Percentiles rank a stretch among this genome's conserved stretches.
Evolutionary conservation across 2,329 filamentous ascomycete genomes (phyloP).

Genomic region (Emericellopsis atlantica): DNA sequence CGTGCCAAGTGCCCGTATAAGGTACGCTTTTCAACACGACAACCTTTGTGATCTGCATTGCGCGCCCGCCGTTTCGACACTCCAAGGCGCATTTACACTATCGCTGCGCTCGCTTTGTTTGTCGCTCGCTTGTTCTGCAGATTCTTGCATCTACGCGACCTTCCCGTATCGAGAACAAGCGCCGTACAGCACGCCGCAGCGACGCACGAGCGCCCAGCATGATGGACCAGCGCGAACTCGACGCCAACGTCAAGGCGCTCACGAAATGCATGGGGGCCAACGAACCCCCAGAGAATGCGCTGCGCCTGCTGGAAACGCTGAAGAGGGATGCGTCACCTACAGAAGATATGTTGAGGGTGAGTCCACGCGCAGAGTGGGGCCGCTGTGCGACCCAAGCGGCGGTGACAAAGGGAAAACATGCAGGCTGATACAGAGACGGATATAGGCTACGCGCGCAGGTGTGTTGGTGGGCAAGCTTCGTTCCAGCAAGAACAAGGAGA

Average conservation of each 20-base stretch:
- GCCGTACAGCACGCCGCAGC: too few relatives aligned
- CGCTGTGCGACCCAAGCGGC: too few relatives aligned
- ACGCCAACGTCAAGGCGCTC: constrained; percentile 64
- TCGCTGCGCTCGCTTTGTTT: too few relatives aligned
- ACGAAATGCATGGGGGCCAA: constrained; percentile 65
- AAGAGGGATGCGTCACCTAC: constrained; percentile 72
- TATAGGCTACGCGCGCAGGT: constrained; percentile 73
- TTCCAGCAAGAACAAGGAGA: constrained; percentile 67
- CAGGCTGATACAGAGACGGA: not conserved
- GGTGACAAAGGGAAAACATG: not conserved
- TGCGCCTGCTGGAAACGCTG: constrained; percentile 64
- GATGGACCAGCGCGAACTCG: constrained; percentile 77
- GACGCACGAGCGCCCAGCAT: constrained; percentile 1
- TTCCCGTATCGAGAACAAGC: too few relatives aligned
- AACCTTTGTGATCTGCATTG: too few relatives aligned
- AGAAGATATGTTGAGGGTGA: constrained; percentile 75
- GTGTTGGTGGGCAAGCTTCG: constrained; percentile 75
- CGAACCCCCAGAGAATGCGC: constrained; percentile 59
- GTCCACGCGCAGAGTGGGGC: constrained; percentile 12
- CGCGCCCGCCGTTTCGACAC: too few relatives aligned
- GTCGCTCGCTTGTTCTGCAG: too few relatives aligned
- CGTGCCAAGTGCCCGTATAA: too few relatives aligned
- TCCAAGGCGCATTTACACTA: too few relatives aligned
- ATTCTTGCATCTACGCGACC: too few relatives aligned
- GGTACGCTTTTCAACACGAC: too few relatives aligned